phyloP scores from a whole-genome alignment of 2,329 filamentous ascomycete genomes.

The Diaporthe batatas region DNA sequence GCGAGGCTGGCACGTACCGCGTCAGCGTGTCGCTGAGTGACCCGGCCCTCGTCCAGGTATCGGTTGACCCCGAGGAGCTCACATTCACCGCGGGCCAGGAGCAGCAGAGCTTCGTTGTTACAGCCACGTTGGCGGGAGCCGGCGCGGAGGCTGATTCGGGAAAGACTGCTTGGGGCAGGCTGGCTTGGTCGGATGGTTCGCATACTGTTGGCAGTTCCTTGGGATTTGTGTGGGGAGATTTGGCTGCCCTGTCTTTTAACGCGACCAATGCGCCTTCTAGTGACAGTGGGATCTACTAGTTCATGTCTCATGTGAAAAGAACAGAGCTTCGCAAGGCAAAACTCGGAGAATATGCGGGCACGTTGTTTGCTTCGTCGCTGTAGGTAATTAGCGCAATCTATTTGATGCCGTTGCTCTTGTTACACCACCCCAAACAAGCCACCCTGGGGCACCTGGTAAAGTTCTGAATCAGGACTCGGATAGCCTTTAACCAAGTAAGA shows the following conservation, averaged over 20 bases:
- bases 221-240: constrained; percentile 34
- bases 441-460: too few relatives aligned
- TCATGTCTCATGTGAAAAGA: too few relatives aligned
- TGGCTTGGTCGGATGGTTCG: constrained; percentile 40
- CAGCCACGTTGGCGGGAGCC: background rate
- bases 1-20: constrained; percentile 35
- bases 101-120: constrained; percentile 17
- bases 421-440: too few relatives aligned
- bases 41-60: constrained; percentile 3
- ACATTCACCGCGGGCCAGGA: background rate
- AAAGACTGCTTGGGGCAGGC: constrained; percentile 18
- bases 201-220: constrained; percentile 42
- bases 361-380: too few relatives aligned
- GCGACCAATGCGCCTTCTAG: background rate
- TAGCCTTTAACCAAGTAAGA: too few relatives aligned
- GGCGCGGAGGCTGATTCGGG: background rate
- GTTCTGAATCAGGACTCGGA: too few relatives aligned
- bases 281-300: background rate
- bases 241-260: constrained; percentile 1
- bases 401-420: too few relatives aligned
- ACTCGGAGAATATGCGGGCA: too few relatives aligned
- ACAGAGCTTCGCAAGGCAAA: too few relatives aligned
- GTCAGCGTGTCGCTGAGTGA: constrained; percentile 31
- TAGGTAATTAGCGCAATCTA: too few relatives aligned
- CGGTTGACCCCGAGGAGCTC: constrained; percentile 18